Evolutionary conservation across 2,329 filamentous ascomycete species (phyloP).

Genomic region (Epichloe glyceriae): DNA sequence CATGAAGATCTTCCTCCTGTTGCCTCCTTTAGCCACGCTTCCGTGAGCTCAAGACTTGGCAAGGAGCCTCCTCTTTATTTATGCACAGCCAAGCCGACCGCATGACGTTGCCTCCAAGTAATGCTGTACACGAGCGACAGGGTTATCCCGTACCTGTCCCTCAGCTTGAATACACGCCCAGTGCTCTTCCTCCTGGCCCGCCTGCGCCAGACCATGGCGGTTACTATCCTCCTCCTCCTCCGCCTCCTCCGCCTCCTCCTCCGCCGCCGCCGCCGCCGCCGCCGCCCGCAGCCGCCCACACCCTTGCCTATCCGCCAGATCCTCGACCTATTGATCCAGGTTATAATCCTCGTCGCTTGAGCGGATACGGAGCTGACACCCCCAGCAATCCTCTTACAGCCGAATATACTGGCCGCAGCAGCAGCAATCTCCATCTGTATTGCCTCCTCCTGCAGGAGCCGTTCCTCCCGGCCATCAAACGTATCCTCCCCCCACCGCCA

Average conservation of each 20-base stretch:
- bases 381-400: slow-evolving; percentile 12
- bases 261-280: slow-evolving; percentile 8
- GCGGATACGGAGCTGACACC: slow-evolving; percentile 18
- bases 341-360: slow-evolving; percentile 19
- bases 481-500: slow-evolving; percentile 14
- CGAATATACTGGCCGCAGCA: slow-evolving; percentile 23
- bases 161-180: slow-evolving; percentile 8
- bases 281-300: slow-evolving; percentile 7
- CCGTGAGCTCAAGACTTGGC: slow-evolving; percentile 13
- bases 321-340: slow-evolving; percentile 20
- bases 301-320: slow-evolving; percentile 15
- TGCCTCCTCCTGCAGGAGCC: slow-evolving; percentile 3
- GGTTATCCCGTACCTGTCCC: slow-evolving; percentile 4
- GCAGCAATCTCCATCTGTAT: slow-evolving; percentile 1
- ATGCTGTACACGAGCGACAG: slow-evolving; percentile 11
- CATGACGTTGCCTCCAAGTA: slow-evolving; percentile 12
- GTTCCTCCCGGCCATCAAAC: slow-evolving; percentile 9
- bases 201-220: slow-evolving; percentile 9
- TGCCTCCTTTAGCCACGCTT: slow-evolving; percentile 10
- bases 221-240: slow-evolving; percentile 16
- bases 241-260: slow-evolving; percentile 7
- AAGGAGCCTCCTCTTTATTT: slow-evolving; percentile 14
- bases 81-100: slow-evolving; percentile 10
- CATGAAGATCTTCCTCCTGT: slow-evolving; percentile 13
- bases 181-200: slow-evolving; percentile 10